Conservation (phyloP, 31 red algal species). For the Endocladia muricata region DNA sequence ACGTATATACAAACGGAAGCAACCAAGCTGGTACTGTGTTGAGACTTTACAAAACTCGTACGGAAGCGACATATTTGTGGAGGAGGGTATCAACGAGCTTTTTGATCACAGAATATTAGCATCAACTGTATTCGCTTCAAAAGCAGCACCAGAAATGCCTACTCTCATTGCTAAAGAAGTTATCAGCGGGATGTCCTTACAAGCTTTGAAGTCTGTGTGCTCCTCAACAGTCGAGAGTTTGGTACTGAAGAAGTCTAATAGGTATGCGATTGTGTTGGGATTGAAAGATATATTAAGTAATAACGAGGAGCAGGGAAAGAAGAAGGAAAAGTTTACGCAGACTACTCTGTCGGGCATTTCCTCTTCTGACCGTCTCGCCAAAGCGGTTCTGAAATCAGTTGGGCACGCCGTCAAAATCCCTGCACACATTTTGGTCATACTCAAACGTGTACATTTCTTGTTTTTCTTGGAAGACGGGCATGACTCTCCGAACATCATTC, state of each 20-base stretch:
- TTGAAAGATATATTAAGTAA: constrained; percentile 16
- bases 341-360: constrained; percentile 30
- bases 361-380: constrained; percentile 8
- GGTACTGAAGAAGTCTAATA: constrained; percentile 24
- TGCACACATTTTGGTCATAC: constrained; percentile 19
- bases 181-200: neutral
- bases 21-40: constrained; percentile 44
- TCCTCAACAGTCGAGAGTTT: constrained; percentile 8
- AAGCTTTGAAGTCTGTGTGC: constrained; percentile 16
- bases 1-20: constrained; percentile 46
- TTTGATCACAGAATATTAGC: constrained; percentile 4
- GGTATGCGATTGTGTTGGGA: constrained; percentile 4
- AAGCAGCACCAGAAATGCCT: neutral
- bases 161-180: constrained; percentile 21
- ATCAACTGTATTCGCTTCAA: constrained; percentile 13
- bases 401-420: constrained; percentile 54
- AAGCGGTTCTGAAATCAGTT: constrained; percentile 29
- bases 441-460: constrained; percentile 43
- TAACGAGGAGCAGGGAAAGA: neutral
- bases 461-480: constrained; percentile 63
- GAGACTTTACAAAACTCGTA: constrained; percentile 27
- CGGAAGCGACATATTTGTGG: constrained; percentile 7
- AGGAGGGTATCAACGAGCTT: constrained; percentile 27
- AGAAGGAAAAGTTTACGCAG: constrained; percentile 4
- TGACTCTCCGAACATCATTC: constrained; percentile 50